phyloP scores from a whole-genome alignment of 768 basidiomycete genomes.

The Podaxis sp. region DNA sequence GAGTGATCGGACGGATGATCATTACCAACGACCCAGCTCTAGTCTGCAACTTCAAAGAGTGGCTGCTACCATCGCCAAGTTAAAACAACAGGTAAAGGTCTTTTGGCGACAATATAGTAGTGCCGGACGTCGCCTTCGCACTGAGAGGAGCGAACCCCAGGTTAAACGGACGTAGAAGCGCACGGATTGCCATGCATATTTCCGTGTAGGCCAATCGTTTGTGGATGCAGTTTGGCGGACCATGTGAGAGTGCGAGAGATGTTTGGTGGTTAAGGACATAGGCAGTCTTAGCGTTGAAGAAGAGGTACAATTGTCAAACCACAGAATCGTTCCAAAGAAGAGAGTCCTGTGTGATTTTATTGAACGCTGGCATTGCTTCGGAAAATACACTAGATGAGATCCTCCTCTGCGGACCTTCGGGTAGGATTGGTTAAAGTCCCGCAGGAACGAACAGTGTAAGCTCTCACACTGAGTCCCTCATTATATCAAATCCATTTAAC shows the following conservation, averaged over 20 bases:
- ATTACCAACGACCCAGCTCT: too few species aligned
- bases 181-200: slow-evolving; percentile 32
- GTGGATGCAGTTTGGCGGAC: slow-evolving; percentile 51
- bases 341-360: neutral
- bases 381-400: slow-evolving; percentile 37
- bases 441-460: neutral
- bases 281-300: slow-evolving; percentile 25
- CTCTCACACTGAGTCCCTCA: slow-evolving; percentile 37
- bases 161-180: slow-evolving; percentile 35
- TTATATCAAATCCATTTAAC: slow-evolving; percentile 31
- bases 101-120: neutral
- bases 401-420: slow-evolving; percentile 15
- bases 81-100: neutral
- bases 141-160: slow-evolving; percentile 24
- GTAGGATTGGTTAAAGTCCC: neutral
- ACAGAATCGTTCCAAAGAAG: slow-evolving; percentile 11
- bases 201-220: slow-evolving; percentile 33
- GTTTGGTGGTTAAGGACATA: slow-evolving; percentile 22
- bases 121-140: slow-evolving; percentile 13
- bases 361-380: slow-evolving; percentile 24
- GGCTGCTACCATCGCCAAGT: neutral
- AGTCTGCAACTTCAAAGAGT: too few species aligned
- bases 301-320: slow-evolving; percentile 4
- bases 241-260: slow-evolving; percentile 34
- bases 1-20: too few species aligned